phyloP scores from a whole-genome alignment of 371 early-diverging fungal species.

The Apophysomyces trapeziformis region DNA sequence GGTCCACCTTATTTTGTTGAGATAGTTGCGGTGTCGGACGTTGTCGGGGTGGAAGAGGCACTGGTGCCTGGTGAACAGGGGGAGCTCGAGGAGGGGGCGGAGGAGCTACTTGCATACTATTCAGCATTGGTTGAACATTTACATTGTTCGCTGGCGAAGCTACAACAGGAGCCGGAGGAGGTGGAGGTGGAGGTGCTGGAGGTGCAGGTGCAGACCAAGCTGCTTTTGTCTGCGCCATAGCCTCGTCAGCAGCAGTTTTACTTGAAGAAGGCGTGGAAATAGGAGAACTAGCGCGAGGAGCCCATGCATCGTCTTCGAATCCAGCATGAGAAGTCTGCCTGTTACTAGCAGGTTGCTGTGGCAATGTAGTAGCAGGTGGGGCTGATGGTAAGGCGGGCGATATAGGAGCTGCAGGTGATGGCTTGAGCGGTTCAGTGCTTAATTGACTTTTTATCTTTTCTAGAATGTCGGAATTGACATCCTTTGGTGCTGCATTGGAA shows the following conservation, averaged over 20 bases:
- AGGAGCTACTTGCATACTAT: constrained; percentile 21
- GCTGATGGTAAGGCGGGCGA: constrained; percentile 21
- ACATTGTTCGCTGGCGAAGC: constrained; percentile 6
- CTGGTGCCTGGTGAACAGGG: constrained; percentile 20
- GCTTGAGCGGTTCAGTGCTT: constrained; percentile 35
- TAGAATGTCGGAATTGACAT: constrained; percentile 31
- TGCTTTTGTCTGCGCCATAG: constrained; percentile 25
- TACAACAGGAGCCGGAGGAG: not conserved
- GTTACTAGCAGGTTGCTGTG: constrained; percentile 8
- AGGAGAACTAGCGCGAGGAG: constrained; percentile 41
- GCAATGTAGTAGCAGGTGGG: constrained; percentile 13
- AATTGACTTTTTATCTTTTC: constrained; percentile 36
- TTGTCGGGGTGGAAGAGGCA: constrained; percentile 33
- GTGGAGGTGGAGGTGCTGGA: not conserved
- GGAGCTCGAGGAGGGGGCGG: constrained; percentile 23
- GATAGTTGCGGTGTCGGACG: constrained; percentile 36
- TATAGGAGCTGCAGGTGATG: constrained; percentile 25
- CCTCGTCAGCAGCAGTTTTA: constrained; percentile 11
- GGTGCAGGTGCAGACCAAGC: constrained; percentile 17
- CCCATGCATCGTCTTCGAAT: constrained; percentile 63
- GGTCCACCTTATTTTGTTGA: constrained; percentile 43
- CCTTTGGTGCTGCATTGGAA: constrained; percentile 42
- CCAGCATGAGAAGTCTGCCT: constrained; percentile 25
- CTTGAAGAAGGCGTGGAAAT: constrained; percentile 4
- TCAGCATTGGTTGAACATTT: constrained; percentile 12